phyloP scores from a whole-genome alignment of 1,284 basidiomycete genomes.

The Moesziomyces aphidis region DNA sequence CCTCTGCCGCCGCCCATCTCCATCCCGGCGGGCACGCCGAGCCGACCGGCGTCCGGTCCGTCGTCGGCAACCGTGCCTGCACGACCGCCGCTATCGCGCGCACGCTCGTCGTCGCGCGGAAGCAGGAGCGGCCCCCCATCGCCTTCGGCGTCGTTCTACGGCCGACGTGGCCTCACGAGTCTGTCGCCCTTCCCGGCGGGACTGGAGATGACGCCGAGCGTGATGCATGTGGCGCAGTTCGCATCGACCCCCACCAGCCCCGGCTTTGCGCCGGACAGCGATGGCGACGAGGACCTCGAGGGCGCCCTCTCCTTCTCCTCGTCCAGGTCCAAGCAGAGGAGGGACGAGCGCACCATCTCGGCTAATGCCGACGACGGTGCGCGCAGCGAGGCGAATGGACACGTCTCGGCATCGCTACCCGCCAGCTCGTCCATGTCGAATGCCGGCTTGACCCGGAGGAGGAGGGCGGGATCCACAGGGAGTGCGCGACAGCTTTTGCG shows the following conservation, averaged over 20 bases:
- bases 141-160: constrained; percentile 47
- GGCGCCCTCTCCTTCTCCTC: constrained; percentile 36
- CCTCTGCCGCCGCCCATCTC: constrained; percentile 45
- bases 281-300: constrained; percentile 33
- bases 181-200: constrained; percentile 40
- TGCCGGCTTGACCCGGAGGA: constrained; percentile 13
- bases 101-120: constrained; percentile 34
- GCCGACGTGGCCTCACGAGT: constrained; percentile 37
- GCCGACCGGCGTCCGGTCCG: constrained; percentile 5
- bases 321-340: constrained; percentile 28
- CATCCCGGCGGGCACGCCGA: constrained; percentile 12
- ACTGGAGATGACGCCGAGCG: constrained; percentile 40
- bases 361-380: constrained; percentile 5
- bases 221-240: constrained; percentile 18
- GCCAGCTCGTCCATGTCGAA: constrained; percentile 20
- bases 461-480: constrained; percentile 26
- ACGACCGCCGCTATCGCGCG: constrained; percentile 15
- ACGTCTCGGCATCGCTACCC: constrained; percentile 9
- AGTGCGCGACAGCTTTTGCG: constrained; percentile 31
- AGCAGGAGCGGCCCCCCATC: constrained; percentile 45
- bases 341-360: constrained; percentile 28
- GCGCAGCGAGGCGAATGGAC: constrained; percentile 1
- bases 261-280: constrained; percentile 37
- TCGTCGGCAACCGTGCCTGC: constrained; percentile 11
- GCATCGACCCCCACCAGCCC: constrained; percentile 34